These are phyloP conservation scores for Blastobotrys illinoisensis DNA, from an alignment of 1,139 yeast genomes.

Conservation along the genomic window DNA sequence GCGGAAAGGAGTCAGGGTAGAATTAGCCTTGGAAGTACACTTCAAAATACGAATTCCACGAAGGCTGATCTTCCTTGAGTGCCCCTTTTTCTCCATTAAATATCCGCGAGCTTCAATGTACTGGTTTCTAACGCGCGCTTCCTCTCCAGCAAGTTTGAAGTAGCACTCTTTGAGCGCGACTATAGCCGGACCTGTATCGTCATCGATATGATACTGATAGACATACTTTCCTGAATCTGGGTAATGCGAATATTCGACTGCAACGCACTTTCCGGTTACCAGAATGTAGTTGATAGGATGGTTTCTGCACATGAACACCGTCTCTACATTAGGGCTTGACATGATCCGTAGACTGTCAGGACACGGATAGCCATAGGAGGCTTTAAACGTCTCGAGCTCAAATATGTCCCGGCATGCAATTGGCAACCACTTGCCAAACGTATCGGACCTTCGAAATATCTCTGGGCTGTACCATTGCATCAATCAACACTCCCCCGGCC, in stretches of 20 bases:
- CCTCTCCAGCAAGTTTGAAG: background rate
- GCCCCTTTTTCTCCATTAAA: constrained; percentile 5
- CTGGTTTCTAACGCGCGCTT: background rate
- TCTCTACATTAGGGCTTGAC: constrained; percentile 5
- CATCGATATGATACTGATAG: constrained; percentile 12
- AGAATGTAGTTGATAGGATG: constrained; percentile 27
- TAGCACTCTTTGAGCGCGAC: background rate
- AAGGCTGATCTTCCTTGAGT: constrained; percentile 3
- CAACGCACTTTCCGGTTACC: constrained; percentile 21
- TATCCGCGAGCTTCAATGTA: constrained; percentile 10
- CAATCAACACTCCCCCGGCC: background rate
- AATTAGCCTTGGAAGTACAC: background rate
- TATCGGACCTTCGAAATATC: constrained; percentile 6
- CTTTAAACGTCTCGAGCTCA: background rate
- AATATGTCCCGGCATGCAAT: constrained; percentile 8
- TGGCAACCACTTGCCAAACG: constrained; percentile 12
- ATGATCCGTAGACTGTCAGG: background rate
- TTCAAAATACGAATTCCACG: constrained; percentile 3
- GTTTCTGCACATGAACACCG: constrained; percentile 22
- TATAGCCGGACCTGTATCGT: constrained; percentile 14
- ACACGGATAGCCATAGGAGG: constrained; percentile 2
- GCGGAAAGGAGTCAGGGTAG: constrained; percentile 1
- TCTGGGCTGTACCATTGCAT: background rate
- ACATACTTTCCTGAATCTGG: constrained; percentile 5
- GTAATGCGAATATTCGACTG: constrained; percentile 10